Conservation (phyloP, 306 rosid species). For the Dryas drummondii region DNA sequence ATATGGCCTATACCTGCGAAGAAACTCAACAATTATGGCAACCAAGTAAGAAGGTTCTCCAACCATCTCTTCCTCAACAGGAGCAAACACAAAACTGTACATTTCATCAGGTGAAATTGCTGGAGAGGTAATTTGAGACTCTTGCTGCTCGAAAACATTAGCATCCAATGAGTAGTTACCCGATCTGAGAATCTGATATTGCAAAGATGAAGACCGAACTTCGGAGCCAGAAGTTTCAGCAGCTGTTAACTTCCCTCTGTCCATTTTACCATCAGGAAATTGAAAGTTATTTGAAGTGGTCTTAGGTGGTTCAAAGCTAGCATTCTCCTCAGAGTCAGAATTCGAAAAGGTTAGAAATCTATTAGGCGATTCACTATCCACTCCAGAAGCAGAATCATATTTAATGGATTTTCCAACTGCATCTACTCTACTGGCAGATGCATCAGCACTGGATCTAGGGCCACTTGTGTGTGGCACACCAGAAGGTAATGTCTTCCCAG, state of each 20-base stretch:
- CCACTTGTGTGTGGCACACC: conserved; percentile 43
- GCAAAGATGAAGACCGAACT: conserved; percentile 48
- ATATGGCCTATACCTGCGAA: conserved; percentile 52
- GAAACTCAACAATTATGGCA: conserved; percentile 77
- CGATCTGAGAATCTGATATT: conserved; percentile 27
- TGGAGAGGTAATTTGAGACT: conserved; percentile 73
- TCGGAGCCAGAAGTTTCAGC: conserved; percentile 45
- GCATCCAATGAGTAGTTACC: conserved; percentile 36
- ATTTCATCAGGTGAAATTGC: conserved; percentile 94
- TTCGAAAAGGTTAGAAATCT: conserved; percentile 40
- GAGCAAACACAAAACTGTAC: conserved; percentile 76
- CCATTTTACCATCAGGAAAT: conserved; percentile 35
- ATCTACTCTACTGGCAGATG: conserved; percentile 41
- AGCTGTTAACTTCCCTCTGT: conserved; percentile 33
- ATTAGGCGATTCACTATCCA: conserved; percentile 38
- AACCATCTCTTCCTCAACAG: conserved; percentile 88
- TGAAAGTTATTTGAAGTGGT: conserved; percentile 37
- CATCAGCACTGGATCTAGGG: conserved; percentile 43
- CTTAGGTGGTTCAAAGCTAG: conserved; percentile 37
- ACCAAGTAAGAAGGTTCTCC: conserved; percentile 93
- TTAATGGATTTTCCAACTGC: conserved; percentile 49
- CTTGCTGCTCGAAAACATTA: conserved; percentile 55
- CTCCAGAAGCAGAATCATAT: conserved; percentile 48
- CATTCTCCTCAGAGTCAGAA: conserved; percentile 64
- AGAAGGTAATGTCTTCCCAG: conserved; percentile 54